A percentile compares a stretch with the other conserved stretches of the same genome.
Evolutionary conservation across 2,329 filamentous ascomycete species (phyloP).

Genomic region (Stagonosporopsis tanaceti): DNA sequence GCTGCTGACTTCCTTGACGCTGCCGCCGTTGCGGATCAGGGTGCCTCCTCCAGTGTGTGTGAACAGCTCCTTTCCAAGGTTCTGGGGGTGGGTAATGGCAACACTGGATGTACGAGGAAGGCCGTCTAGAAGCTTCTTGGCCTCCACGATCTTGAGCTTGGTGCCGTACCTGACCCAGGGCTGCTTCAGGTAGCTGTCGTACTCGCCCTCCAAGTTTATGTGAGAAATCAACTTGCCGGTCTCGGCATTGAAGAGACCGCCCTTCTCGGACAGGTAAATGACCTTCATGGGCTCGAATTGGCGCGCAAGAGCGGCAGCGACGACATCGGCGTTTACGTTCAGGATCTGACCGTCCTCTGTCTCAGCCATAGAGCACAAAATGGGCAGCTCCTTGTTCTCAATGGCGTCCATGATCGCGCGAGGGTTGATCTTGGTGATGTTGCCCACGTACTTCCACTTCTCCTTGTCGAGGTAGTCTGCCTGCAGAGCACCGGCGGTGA

Average conservation of each 20-base stretch:
- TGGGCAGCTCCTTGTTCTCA: conserved; percentile 83
- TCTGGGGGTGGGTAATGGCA: conserved; percentile 95
- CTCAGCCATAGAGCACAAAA: conserved; percentile 96
- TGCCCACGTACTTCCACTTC: conserved; percentile 94
- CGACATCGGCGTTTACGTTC: conserved; percentile 98
- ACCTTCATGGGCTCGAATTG: conserved; percentile 94
- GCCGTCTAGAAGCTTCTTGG: conserved; percentile 89
- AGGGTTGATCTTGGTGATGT: conserved; percentile 92
- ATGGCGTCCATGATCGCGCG: conserved; percentile 90
- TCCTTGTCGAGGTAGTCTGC: conserved; percentile 96
- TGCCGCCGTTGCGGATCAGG: conserved; percentile 89
- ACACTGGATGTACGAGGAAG: conserved; percentile 93
- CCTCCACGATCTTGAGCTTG: conserved; percentile 95
- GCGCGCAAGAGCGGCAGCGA: conserved; percentile 89
- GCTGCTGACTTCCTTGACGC: conserved; percentile 76
- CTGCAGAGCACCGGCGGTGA: conserved; percentile 87
- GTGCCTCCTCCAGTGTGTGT: conserved; percentile 96
- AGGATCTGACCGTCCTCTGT: conserved; percentile 88
- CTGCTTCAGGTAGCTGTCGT: conserved; percentile 88
- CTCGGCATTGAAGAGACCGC: conserved; percentile 91
- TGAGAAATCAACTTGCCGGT: conserved; percentile 95
- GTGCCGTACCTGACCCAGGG: conserved; percentile 96
- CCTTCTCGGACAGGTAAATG: conserved; percentile 98
- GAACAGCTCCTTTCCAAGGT: conserved; percentile 95
- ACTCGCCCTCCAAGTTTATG: conserved; percentile 98